Evolutionary conservation across 345 rosid genomes (phyloP).

Genomic region (Pugionium cornutum): DNA sequence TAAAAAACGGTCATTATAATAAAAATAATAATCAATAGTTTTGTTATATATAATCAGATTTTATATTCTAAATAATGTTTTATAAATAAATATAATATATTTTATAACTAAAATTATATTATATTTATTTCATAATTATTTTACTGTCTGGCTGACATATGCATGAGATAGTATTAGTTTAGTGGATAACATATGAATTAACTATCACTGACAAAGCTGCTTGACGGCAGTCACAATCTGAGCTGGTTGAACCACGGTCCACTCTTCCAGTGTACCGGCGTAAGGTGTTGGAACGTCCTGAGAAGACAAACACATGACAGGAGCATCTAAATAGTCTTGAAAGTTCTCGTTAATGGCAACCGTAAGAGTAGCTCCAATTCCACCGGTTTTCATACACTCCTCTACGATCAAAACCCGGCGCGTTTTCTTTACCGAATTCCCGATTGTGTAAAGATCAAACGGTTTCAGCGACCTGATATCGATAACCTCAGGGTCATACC

Average conservation of each 20-base stretch:
- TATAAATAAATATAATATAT: too few relatives aligned
- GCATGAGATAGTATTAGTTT: too few relatives aligned
- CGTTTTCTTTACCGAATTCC: slow-evolving; percentile 92
- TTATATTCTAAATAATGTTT: too few relatives aligned
- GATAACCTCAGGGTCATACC: slow-evolving; percentile 92
- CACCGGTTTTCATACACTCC: slow-evolving; percentile 97
- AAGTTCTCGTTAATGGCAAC: slow-evolving; percentile 89
- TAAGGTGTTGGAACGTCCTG: slow-evolving; percentile 97
- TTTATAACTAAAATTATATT: too few relatives aligned
- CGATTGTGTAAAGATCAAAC: slow-evolving; percentile 80
- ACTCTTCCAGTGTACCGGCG: slow-evolving; percentile 84
- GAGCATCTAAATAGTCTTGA: slow-evolving; percentile 90
- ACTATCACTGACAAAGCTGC: too few relatives aligned
- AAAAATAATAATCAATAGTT: too few relatives aligned
- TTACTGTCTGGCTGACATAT: too few relatives aligned
- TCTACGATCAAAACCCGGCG: slow-evolving; percentile 89
- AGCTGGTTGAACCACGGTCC: slow-evolving; percentile 92
- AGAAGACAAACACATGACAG: slow-evolving; percentile 88
- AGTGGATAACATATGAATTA: too few relatives aligned
- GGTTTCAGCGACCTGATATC: slow-evolving; percentile 94
- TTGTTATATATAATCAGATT: too few relatives aligned
- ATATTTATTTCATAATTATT: too few relatives aligned
- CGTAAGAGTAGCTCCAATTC: slow-evolving; percentile 92
- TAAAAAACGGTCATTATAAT: too few relatives aligned
- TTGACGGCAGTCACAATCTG: slow-evolving; percentile 93